phyloP scores from a whole-genome alignment of 768 basidiomycete genomes.

The Peribolospora kevripleyi region DNA sequence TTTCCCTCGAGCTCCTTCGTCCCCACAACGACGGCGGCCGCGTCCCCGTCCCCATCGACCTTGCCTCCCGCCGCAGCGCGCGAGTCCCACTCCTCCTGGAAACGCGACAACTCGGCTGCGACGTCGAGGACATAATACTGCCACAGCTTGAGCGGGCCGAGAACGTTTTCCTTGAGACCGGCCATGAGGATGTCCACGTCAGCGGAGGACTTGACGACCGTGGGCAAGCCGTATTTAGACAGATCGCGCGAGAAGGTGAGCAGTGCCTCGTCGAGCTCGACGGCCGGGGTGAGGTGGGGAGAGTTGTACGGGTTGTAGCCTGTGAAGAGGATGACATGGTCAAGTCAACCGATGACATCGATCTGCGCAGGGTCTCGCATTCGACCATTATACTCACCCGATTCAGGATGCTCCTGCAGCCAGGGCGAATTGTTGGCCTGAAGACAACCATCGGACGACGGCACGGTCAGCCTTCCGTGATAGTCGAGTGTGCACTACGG shows the following conservation, averaged over 20 bases:
- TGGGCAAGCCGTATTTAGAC: constrained; percentile 42
- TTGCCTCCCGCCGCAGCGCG: constrained; percentile 20
- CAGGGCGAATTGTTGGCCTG: constrained; percentile 67
- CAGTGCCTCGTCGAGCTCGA: constrained; percentile 73
- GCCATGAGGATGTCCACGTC: constrained; percentile 46
- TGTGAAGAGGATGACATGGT: constrained; percentile 15
- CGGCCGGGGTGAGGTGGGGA: constrained; percentile 73
- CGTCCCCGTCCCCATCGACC: constrained; percentile 37
- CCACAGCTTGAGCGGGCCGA: constrained; percentile 47
- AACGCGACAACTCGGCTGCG: constrained; percentile 33
- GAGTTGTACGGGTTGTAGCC: constrained; percentile 75
- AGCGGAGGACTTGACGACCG: constrained; percentile 32
- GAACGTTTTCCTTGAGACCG: constrained; percentile 37
- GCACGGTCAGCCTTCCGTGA: too few relatives aligned
- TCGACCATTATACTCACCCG: constrained; percentile 31
- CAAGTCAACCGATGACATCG: not conserved
- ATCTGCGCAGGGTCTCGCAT: not conserved
- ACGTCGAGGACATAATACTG: constrained; percentile 81
- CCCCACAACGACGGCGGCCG: constrained; percentile 18
- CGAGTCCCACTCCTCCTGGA: constrained; percentile 31
- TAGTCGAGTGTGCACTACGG: too few relatives aligned
- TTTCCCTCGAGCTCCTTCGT: constrained; percentile 37
- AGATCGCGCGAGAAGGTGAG: constrained; percentile 53
- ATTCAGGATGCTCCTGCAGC: constrained; percentile 83
- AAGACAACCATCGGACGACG: too few relatives aligned